phyloP scores from a whole-genome alignment of 2,329 filamentous ascomycete genomes.

The Exophiala phaeomuriformis region DNA sequence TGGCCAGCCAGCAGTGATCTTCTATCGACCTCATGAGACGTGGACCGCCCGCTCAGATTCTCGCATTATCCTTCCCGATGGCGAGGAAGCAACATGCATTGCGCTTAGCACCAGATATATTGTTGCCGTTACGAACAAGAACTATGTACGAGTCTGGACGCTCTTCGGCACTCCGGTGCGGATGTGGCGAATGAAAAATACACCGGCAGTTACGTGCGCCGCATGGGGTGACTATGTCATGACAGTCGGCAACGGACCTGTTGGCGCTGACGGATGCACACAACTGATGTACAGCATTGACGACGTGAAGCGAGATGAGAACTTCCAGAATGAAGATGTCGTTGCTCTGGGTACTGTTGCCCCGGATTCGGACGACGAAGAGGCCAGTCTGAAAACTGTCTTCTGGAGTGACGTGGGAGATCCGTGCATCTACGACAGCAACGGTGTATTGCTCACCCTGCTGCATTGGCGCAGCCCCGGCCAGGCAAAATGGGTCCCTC shows the following conservation, averaged over 20 bases:
- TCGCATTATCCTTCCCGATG: constrained; percentile 76
- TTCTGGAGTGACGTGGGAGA: constrained; percentile 95
- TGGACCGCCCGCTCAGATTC: constrained; percentile 90
- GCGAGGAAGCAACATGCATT: constrained; percentile 81
- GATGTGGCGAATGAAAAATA: constrained; percentile 85
- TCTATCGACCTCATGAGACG: constrained; percentile 93
- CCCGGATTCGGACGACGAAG: constrained; percentile 38
- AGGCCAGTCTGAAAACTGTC: constrained; percentile 65
- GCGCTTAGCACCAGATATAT: constrained; percentile 87
- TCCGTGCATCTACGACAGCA: constrained; percentile 91
- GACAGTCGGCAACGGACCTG: constrained; percentile 85
- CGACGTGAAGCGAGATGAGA: constrained; percentile 85
- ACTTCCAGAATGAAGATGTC: constrained; percentile 89
- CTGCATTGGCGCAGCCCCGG: constrained; percentile 83
- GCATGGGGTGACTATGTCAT: constrained; percentile 96
- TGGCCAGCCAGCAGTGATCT: constrained; percentile 67
- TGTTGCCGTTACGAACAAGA: constrained; percentile 75
- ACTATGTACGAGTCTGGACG: constrained; percentile 88
- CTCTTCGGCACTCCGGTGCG: constrained; percentile 84
- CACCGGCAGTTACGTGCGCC: constrained; percentile 82
- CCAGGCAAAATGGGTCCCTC: constrained; percentile 82
- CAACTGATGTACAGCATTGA: constrained; percentile 85
- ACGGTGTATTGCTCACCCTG: constrained; percentile 77
- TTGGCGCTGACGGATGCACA: constrained; percentile 68
- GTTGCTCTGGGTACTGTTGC: constrained; percentile 60